These are phyloP conservation scores for Inosperma sp. DNA, from an alignment of 768 basidiomycete genomes.

Conservation along the genomic window DNA sequence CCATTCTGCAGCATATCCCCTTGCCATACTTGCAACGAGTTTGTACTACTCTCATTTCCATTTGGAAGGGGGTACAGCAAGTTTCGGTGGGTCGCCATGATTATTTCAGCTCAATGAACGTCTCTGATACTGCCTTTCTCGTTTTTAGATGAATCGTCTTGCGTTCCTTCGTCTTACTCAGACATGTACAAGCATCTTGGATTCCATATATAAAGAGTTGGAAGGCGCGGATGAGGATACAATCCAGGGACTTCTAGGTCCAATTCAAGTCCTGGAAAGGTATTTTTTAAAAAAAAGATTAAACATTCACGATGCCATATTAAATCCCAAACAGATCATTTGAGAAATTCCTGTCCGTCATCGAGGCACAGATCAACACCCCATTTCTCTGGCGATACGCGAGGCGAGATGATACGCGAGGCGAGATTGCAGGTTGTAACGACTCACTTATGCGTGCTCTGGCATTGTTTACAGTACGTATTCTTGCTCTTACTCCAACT, in stretches of 20 bases:
- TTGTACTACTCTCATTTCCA: constrained; percentile 42
- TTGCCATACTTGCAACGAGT: constrained; percentile 47
- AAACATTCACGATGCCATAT: constrained; percentile 17
- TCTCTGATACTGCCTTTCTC: neutral
- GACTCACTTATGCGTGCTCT: constrained; percentile 51
- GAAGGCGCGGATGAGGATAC: constrained; percentile 41
- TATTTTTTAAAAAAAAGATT: constrained; percentile 17
- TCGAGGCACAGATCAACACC: constrained; percentile 44
- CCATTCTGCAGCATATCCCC: constrained; percentile 43
- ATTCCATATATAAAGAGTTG: constrained; percentile 52
- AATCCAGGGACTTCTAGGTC: constrained; percentile 39
- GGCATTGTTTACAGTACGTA: constrained; percentile 25
- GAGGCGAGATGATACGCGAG: constrained; percentile 54
- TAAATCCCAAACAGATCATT: constrained; percentile 28
- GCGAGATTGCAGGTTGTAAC: constrained; percentile 45
- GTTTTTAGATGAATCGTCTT: constrained; percentile 50
- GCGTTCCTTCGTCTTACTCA: constrained; percentile 59
- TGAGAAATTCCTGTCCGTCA: constrained; percentile 31
- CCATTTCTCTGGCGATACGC: constrained; percentile 70
- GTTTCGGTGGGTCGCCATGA: constrained; percentile 45
- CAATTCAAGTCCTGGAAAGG: constrained; percentile 45
- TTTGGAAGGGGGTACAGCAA: constrained; percentile 54
- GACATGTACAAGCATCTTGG: constrained; percentile 56
- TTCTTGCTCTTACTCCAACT: neutral
- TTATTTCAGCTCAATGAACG: neutral